Percentiles rank a stretch among this genome's conserved stretches.
phyloP scores from a whole-genome alignment of 106 monocot species.

The Allium cepa region DNA sequence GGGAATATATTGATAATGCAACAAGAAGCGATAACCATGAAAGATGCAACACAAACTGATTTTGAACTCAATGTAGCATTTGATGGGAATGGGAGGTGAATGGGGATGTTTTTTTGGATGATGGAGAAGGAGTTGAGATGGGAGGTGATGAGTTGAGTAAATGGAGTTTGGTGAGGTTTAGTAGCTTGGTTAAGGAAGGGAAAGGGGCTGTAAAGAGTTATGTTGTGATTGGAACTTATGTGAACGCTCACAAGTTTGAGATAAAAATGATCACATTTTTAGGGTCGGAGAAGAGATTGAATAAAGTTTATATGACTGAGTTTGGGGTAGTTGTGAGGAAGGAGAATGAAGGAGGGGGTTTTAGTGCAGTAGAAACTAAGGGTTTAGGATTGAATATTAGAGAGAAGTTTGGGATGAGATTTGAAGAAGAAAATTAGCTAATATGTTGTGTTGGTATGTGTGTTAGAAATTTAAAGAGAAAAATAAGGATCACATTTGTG shows the following conservation, averaged over 20 bases:
- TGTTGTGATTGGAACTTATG: constrained; percentile 16
- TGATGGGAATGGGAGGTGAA: not conserved
- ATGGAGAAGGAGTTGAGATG: constrained; percentile 20
- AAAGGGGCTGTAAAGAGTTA: not conserved
- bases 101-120: constrained; percentile 15
- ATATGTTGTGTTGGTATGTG: too few relatives aligned
- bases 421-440: too few relatives aligned
- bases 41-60: not conserved
- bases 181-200: constrained; percentile 2
- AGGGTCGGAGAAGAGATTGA: not conserved
- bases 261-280: constrained; percentile 9
- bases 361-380: too few relatives aligned
- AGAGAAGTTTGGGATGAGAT: constrained; percentile 31
- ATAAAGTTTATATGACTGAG: not conserved
- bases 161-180: too few relatives aligned
- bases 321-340: not conserved
- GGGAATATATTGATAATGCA: too few relatives aligned
- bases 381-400: constrained; percentile 30
- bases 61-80: constrained; percentile 9
- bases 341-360: constrained; percentile 1
- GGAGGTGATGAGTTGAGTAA: constrained; percentile 11
- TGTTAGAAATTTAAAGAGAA: too few relatives aligned
- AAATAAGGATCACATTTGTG: too few relatives aligned
- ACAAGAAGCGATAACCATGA: not conserved
- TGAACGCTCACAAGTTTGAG: constrained; percentile 2